A percentile compares a stretch with the other conserved stretches of the same genome.
Evolutionary conservation across 2,329 filamentous ascomycete species (phyloP).

Genomic region (Alternaria panax): DNA sequence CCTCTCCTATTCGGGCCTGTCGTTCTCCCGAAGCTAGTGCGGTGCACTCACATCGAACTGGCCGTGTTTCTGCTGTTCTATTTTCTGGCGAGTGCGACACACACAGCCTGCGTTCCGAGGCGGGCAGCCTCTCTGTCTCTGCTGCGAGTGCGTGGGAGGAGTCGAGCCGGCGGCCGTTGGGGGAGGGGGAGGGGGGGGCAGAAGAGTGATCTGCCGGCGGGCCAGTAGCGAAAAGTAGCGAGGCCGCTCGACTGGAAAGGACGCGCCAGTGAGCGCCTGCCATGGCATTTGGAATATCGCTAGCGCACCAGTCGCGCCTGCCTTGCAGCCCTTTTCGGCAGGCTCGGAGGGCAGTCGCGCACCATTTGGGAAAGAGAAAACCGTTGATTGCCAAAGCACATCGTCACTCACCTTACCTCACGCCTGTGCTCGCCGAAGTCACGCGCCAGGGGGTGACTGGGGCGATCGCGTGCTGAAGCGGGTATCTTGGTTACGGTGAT

Average conservation of each 20-base stretch:
- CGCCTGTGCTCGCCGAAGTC: slow-evolving; percentile 8
- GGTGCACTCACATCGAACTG: slow-evolving; percentile 14
- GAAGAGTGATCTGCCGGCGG: slow-evolving; percentile 25
- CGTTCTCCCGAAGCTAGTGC: slow-evolving; percentile 30
- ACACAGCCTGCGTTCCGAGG: slow-evolving; percentile 11
- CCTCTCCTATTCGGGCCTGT: slow-evolving; percentile 39
- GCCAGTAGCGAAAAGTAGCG: slow-evolving; percentile 18
- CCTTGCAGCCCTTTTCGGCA: slow-evolving; percentile 18
- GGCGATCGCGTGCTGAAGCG: slow-evolving; percentile 7
- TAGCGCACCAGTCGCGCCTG: slow-evolving; percentile 7
- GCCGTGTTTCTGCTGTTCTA: slow-evolving; percentile 17
- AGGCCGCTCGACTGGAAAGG: slow-evolving; percentile 26
- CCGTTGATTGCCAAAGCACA: slow-evolving; percentile 10
- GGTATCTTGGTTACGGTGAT: slow-evolving; percentile 18
- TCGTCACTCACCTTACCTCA: slow-evolving; percentile 3
- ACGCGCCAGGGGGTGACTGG: too few species aligned
- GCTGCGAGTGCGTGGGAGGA: background rate
- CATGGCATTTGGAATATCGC: slow-evolving; percentile 32
- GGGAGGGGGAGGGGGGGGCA: too few species aligned
- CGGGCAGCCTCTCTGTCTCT: background rate
- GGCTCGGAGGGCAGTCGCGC: slow-evolving; percentile 2
- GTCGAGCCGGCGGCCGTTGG: slow-evolving; percentile 23
- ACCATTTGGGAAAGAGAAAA: slow-evolving; percentile 30
- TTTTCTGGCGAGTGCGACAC: slow-evolving; percentile 11
- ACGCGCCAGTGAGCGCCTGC: slow-evolving; percentile 19